Conservation (phyloP, 805 yeast genomes). For the Candida wancherniae region DNA sequence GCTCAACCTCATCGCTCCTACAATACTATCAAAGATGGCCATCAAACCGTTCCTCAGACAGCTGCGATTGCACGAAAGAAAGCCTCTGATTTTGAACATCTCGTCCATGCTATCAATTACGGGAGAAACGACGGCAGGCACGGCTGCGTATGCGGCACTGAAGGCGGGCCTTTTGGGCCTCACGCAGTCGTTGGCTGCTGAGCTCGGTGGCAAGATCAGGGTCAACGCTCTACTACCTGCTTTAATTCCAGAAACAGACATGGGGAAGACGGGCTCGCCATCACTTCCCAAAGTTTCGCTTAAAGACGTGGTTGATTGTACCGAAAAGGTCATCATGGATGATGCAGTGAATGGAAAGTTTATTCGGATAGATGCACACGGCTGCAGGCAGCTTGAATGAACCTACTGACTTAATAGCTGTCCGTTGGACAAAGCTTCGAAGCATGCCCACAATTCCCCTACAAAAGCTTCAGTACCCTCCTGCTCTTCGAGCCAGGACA, state of each 20-base stretch:
- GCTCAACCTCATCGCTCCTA: conserved; percentile 59
- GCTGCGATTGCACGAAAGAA: conserved; percentile 17
- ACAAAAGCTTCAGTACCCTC: too few species aligned
- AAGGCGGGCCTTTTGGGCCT: conserved; percentile 69
- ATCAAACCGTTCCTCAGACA: conserved; percentile 45
- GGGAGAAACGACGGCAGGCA: conserved; percentile 42
- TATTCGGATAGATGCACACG: conserved; percentile 18
- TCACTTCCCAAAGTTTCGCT: conserved; percentile 21
- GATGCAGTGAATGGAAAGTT: conserved; percentile 32
- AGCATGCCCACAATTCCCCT: too few species aligned
- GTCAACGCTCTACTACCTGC: conserved; percentile 72
- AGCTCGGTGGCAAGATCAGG: conserved; percentile 51
- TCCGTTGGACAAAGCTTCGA: too few species aligned
- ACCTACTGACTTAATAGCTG: too few species aligned
- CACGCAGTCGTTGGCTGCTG: conserved; percentile 54
- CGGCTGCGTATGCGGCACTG: conserved; percentile 62
- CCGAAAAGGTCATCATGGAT: conserved; percentile 11
- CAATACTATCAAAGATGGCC: conserved; percentile 51
- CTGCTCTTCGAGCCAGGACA: conserved; percentile 12
- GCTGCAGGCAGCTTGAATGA: conserved; percentile 2
- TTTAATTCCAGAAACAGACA: conserved; percentile 58
- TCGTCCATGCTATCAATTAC: conserved; percentile 58
- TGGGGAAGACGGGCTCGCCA: conserved; percentile 39
- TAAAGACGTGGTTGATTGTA: conserved; percentile 22
- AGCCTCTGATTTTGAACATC: conserved; percentile 50